Evolutionary conservation across 345 rosid genomes (phyloP), one percentile per base, ranked within the genome.

Genomic region (Jatropha curcas): DNA sequence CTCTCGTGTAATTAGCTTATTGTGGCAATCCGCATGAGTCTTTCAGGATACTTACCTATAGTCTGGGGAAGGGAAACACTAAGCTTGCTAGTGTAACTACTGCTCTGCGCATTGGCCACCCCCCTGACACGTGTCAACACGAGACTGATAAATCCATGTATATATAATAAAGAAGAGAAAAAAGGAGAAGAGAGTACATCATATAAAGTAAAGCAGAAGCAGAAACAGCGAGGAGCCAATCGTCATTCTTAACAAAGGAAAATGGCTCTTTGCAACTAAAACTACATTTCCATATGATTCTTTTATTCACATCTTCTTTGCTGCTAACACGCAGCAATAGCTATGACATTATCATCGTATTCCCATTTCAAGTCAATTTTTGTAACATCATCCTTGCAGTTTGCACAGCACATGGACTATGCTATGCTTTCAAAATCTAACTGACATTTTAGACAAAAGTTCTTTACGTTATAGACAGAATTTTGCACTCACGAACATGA

Each of bases 351-450:
- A 64, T 73, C 75, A 30, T 22, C 72, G 74, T 57, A n/a, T n/a
- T n/a, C n/a, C 82, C 24, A 61, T 46, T 31, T 50, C 20, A 8
- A 7, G 63, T 67, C 71, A 62, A 65, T 70, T 50, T 70, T 50
- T 34, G 25, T 24, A 31, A 14, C 74, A 62, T 76, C 79, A 76
- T 74, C 77, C 74, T 35, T 24, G 68, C 83, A 76, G n/a, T n/a
- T n/a, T n/a, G n/a, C 83, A 76, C 71, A 82, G 76, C 72, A 55
- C 56, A 66, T 39, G 61, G n/a, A n/a, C n/a, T n/a, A n/a, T n/a
- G n/a, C n/a, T n/a, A n/a, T n/a, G n/a, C 53, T 41, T 64, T 61
- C 31, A 2, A 20, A 3, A 46, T 22, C 13, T 59, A 7, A 43
- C 35, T 39, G 43, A 39, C 0, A 39, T 39, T 39, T 12, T 39